Conservation (phyloP, 1,284 basidiomycete genomes). For the Mycena citricolor region DNA sequence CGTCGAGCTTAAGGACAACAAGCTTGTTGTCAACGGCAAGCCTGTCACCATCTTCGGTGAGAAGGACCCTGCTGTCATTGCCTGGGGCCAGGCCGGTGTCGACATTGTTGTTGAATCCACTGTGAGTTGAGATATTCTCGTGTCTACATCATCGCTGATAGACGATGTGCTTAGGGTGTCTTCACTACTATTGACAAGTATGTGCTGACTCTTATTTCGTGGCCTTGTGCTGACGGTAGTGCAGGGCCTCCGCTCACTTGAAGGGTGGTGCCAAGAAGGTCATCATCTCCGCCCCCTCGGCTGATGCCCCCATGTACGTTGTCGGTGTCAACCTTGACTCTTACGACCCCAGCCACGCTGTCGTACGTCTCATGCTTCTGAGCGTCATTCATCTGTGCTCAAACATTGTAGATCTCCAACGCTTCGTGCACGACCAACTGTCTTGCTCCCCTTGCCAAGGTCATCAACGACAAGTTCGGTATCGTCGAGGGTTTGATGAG, state of each 20-base stretch:
- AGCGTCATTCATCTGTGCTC: constrained; percentile 10
- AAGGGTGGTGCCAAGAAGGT: constrained; percentile 99
- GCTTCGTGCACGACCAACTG: constrained; percentile 99
- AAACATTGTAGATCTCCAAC: constrained; percentile 79
- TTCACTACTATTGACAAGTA: constrained; percentile 95
- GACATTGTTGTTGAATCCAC: constrained; percentile 98
- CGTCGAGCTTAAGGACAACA: constrained; percentile 84
- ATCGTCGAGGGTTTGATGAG: constrained; percentile 98
- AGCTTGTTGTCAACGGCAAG: constrained; percentile 87
- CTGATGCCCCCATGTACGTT: constrained; percentile 98
- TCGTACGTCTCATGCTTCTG: constrained; percentile 51
- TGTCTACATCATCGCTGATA: constrained; percentile 11
- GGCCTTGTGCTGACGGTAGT: constrained; percentile 14
- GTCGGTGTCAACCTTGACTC: constrained; percentile 95
- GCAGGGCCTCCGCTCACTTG: constrained; percentile 88
- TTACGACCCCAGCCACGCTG: constrained; percentile 90
- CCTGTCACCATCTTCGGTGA: constrained; percentile 82
- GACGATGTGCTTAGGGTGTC: constrained; percentile 67
- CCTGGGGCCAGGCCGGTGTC: constrained; percentile 82
- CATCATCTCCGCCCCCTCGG: constrained; percentile 98
- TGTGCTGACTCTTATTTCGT: constrained; percentile 27
- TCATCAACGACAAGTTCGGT: constrained; percentile 95
- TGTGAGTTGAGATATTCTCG: constrained; percentile 38
- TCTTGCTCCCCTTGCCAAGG: constrained; percentile 97
- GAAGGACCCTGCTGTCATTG: constrained; percentile 86